Percentiles rank a stretch among this genome's conserved stretches.
Evolutionary conservation across 2,329 filamentous ascomycete species (phyloP).

Genomic region (Sporothrix protearum): DNA sequence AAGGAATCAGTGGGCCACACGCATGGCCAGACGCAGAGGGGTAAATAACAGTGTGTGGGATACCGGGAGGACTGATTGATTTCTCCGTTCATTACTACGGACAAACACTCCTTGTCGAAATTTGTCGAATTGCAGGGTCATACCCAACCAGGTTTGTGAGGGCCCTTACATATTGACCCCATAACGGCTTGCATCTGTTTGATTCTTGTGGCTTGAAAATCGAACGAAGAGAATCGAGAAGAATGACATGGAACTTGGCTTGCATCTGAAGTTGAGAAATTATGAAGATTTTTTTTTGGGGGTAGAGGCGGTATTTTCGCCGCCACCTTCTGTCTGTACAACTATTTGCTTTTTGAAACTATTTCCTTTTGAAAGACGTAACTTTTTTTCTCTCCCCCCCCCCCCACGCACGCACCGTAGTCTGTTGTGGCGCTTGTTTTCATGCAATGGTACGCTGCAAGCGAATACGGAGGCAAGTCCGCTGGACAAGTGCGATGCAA

Average conservation of each 20-base stretch:
- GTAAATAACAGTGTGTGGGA: no score
- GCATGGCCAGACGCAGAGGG: not conserved
- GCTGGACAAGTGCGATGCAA: not conserved
- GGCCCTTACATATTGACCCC: not conserved
- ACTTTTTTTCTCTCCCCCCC: not conserved
- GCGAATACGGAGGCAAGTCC: conserved; percentile 1
- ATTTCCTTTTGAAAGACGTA: no score
- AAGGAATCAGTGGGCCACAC: not conserved
- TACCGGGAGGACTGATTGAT: not conserved
- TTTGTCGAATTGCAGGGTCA: not conserved
- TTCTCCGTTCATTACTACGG: not conserved
- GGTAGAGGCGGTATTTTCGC: not conserved
- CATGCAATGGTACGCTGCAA: conserved; percentile 17
- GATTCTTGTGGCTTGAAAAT: conserved; percentile 4
- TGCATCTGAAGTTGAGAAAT: not conserved
- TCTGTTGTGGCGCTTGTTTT: conserved; percentile 11
- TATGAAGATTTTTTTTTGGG: not conserved
- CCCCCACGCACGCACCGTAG: not conserved
- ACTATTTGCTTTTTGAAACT: not conserved
- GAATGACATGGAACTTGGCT: not conserved
- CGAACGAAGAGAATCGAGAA: not conserved
- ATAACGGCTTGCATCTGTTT: conserved; percentile 1
- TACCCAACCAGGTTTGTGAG: not conserved
- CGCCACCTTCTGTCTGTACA: not conserved
- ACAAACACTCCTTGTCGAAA: not conserved